Percentiles rank a stretch among this genome's conserved stretches.
phyloP scores from a whole-genome alignment of 2,329 filamentous ascomycete species.

The Penicillium sclerotiorum region DNA sequence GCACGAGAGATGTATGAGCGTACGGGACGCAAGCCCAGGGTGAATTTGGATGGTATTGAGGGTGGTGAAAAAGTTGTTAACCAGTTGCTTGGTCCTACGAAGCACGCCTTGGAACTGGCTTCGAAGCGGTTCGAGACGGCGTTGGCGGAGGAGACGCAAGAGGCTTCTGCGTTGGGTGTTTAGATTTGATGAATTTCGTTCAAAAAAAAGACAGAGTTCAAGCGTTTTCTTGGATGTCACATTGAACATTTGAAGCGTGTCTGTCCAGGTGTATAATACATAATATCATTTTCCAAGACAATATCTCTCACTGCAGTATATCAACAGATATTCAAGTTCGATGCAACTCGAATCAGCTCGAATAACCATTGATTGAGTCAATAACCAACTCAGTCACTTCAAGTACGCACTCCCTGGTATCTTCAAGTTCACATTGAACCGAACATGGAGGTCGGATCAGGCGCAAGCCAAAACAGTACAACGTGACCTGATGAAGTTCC shows the following conservation, averaged over 20 bases:
- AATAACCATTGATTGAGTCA: too few relatives aligned
- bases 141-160: conserved; percentile 62
- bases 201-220: too few relatives aligned
- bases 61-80: conserved; percentile 77
- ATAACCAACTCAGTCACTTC: too few relatives aligned
- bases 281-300: too few relatives aligned
- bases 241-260: too few relatives aligned
- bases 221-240: too few relatives aligned
- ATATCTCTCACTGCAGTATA: too few relatives aligned
- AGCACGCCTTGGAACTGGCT: conserved; percentile 70
- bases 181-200: conserved; percentile 7
- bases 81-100: conserved; percentile 73
- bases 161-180: conserved; percentile 18
- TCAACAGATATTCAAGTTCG: too few relatives aligned
- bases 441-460: not conserved
- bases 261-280: too few relatives aligned
- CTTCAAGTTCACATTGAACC: too few relatives aligned
- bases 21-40: conserved; percentile 72
- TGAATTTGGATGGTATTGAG: conserved; percentile 65
- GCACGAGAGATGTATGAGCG: conserved; percentile 70
- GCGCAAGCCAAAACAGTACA: not conserved
- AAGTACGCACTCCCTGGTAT: too few relatives aligned
- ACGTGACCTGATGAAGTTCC: not conserved
- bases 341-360: too few relatives aligned
- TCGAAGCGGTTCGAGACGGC: conserved; percentile 71